Evolutionary conservation across 2,329 filamentous ascomycete species (phyloP).

Genomic region (Aspergillus piperis): DNA sequence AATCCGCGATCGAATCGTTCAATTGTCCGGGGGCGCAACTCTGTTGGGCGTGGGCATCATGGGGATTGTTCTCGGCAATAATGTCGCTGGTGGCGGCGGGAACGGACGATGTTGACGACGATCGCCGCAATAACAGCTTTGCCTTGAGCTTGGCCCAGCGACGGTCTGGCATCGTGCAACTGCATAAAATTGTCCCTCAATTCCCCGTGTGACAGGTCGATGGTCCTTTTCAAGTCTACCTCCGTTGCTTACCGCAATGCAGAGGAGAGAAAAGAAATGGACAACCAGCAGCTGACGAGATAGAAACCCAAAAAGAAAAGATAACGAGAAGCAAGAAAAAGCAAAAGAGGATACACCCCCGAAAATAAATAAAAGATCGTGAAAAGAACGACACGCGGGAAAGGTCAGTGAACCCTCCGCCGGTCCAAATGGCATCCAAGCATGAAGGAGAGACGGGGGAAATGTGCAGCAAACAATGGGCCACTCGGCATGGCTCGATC

Average conservation of each 20-base stretch:
- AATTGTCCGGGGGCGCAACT: neutral
- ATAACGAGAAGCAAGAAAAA: neutral
- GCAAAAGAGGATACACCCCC: neutral
- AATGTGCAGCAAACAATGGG: neutral
- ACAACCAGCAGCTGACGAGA: neutral
- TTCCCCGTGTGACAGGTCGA: too few species aligned
- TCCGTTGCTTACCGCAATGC: neutral
- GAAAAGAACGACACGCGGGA: slow-evolving; percentile 1
- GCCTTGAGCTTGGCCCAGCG: slow-evolving; percentile 39
- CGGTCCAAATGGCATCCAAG: slow-evolving; percentile 13
- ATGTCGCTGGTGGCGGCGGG: slow-evolving; percentile 12
- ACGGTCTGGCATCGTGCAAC: slow-evolving; percentile 33
- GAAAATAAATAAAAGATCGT: neutral
- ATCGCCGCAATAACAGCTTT: slow-evolving; percentile 35
- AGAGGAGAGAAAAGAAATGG: neutral
- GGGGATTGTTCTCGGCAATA: neutral
- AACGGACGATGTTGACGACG: slow-evolving; percentile 33
- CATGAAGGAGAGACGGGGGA: slow-evolving; percentile 6
- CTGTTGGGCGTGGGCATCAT: neutral
- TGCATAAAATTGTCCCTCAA: neutral
- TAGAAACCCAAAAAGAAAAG: neutral
- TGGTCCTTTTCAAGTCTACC: neutral
- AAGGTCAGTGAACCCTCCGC: slow-evolving; percentile 10
- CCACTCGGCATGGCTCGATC: slow-evolving; percentile 8
- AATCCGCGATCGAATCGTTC: neutral